These are phyloP conservation scores for Ceratocystis variospora DNA, from an alignment of 2,329 filamentous ascomycete genomes.

Conservation along the genomic window DNA sequence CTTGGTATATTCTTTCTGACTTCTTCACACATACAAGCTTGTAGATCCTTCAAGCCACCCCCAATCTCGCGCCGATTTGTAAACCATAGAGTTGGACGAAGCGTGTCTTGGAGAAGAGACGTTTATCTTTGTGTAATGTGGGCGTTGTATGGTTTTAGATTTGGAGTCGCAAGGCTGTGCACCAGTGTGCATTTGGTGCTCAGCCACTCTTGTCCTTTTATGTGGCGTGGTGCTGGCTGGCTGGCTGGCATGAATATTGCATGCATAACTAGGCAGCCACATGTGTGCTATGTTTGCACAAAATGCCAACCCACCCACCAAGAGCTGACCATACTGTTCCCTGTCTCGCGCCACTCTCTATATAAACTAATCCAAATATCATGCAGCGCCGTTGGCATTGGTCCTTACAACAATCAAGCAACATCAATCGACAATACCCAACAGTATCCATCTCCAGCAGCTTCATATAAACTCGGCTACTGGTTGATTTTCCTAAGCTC, in stretches of 20 bases:
- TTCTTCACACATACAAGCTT: constrained; percentile 2
- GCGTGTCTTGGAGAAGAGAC: not conserved
- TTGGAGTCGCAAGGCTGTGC: no score
- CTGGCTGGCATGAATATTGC: no score
- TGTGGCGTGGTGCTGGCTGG: no score
- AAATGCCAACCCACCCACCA: no score
- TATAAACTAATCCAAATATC: not conserved
- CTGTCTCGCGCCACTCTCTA: not conserved
- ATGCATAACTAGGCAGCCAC: no score
- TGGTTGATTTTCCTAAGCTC: no score
- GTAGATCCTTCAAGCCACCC: not conserved
- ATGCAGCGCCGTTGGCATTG: not conserved
- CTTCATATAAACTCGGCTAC: not conserved
- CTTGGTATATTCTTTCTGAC: not conserved
- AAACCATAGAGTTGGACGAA: not conserved
- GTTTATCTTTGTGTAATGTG: not conserved
- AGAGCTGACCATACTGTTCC: not conserved
- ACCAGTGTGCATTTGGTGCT: no score
- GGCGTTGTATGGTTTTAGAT: no score
- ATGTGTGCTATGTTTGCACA: no score
- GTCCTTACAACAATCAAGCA: not conserved
- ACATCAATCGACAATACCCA: not conserved
- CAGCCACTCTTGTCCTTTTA: no score
- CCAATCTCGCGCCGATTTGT: not conserved
- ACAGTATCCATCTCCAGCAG: not conserved